phyloP scores from a whole-genome alignment of 805 yeast genomes.

The Sugiyamaella boreocaroliniensis region DNA sequence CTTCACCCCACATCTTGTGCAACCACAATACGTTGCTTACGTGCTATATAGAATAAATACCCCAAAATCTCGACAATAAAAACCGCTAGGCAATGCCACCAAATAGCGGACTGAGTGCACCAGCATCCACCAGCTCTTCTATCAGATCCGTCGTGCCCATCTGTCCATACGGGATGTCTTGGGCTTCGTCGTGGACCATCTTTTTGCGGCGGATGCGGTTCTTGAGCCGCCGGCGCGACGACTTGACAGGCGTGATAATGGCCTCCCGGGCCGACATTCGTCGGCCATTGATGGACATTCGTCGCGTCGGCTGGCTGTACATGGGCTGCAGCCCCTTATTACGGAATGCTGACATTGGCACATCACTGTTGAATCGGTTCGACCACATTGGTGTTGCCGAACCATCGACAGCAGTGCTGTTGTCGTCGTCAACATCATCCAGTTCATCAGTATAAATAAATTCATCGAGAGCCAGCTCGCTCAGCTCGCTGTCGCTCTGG shows the following conservation, averaged over 20 bases:
- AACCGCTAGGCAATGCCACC: slow-evolving; percentile 16
- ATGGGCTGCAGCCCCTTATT: slow-evolving; percentile 51
- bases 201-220: slow-evolving; percentile 13
- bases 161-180: slow-evolving; percentile 9
- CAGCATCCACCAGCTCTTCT: slow-evolving; percentile 32
- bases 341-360: slow-evolving; percentile 87
- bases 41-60: background rate
- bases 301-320: slow-evolving; percentile 17
- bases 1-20: background rate
- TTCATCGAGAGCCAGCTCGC: slow-evolving; percentile 63
- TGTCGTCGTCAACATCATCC: slow-evolving; percentile 64
- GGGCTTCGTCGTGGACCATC: slow-evolving; percentile 10
- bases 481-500: slow-evolving; percentile 34
- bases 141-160: slow-evolving; percentile 24
- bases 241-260: slow-evolving; percentile 27
- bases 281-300: slow-evolving; percentile 17
- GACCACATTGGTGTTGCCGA: slow-evolving; percentile 31
- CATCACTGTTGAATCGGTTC: slow-evolving; percentile 39
- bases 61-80: slow-evolving; percentile 2
- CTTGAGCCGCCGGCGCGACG: slow-evolving; percentile 17
- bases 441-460: slow-evolving; percentile 81
- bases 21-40: background rate
- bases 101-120: slow-evolving; percentile 31
- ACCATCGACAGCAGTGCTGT: slow-evolving; percentile 25
- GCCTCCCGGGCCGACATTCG: slow-evolving; percentile 17